Base-by-base conservation (phyloP, 1,139 yeast genomes). In the Yamadazyma songkhlaensis region DNA sequence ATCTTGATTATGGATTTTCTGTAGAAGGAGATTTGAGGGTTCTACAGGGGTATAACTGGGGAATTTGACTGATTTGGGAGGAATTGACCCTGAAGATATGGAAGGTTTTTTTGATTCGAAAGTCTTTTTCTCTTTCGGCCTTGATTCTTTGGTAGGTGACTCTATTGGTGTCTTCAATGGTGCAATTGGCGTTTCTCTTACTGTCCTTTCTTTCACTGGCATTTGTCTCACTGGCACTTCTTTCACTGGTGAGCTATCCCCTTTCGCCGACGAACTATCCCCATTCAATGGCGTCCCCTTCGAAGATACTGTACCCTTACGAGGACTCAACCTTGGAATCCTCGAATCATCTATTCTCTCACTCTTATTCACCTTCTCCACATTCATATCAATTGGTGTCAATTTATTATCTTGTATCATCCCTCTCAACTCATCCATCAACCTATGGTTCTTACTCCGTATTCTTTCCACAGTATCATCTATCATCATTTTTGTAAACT, bases 281-380 rank as follows among this genome's bases (percentile, higher is more conserved):
- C n/a, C n/a, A n/a, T n/a, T n/a, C n/a, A n/a, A n/a, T n/a, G n/a
- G n/a, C n/a, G n/a, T n/a, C n/a, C n/a, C n/a, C n/a, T n/a, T n/a
- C n/a, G n/a, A n/a, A n/a, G n/a, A n/a, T n/a, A n/a, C n/a, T n/a
- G n/a, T n/a, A n/a, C n/a, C n/a, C n/a, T n/a, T n/a, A n/a, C n/a
- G n/a, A n/a, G n/a, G n/a, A n/a, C n/a, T n/a, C n/a, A n/a, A n/a
- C n/a, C n/a, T n/a, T n/a, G n/a, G n/a, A n/a, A n/a, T n/a, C n/a
- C n/a, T 77, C 12, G 74, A 61, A 26, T 82, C 88, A 34, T 76
- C 70, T 2, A 84, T 72, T 23, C 65, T 67, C 3, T 69, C 67
- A 35, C 85, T 80, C 31, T 77, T 72, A 2, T 17, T 17, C 20
- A 17, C 4, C 20, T 17, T 17, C 20, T 6, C 6, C 20, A 17